Conservation (phyloP, 2,329 filamentous ascomycete genomes). For the Colletotrichum tabaci region DNA sequence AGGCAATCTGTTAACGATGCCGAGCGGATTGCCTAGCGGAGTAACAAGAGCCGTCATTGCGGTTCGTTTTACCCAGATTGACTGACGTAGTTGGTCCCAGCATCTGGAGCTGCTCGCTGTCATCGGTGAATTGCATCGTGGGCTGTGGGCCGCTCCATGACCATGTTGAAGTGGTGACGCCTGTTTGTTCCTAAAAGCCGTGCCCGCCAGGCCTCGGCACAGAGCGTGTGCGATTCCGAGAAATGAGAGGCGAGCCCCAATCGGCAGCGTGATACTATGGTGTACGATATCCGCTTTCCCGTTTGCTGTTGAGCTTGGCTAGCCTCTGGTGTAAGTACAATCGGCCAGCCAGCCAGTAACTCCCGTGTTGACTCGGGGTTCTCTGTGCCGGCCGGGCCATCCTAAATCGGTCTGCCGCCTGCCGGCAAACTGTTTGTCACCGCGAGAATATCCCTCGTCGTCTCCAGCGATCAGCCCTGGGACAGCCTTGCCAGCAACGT, state of each 20-base stretch:
- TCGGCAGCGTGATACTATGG: too few species aligned
- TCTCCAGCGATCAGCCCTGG: constrained; percentile 34
- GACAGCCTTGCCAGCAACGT: constrained; percentile 33
- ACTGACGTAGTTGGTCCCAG: constrained; percentile 12
- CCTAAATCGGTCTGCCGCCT: neutral
- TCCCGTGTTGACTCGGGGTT: neutral
- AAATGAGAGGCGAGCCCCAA: neutral
- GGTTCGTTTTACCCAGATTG: constrained; percentile 25
- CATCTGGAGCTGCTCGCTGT: neutral
- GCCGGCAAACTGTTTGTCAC: neutral
- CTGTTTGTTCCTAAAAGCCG: neutral
- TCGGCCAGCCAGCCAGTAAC: neutral
- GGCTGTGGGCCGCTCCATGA: neutral
- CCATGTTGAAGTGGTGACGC: neutral
- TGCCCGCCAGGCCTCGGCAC: neutral
- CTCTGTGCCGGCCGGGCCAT: constrained; percentile 3
- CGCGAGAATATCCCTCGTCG: constrained; percentile 14
- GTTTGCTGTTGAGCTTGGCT: neutral
- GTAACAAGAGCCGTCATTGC: constrained; percentile 10
- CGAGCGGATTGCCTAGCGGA: neutral
- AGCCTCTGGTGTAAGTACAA: neutral
- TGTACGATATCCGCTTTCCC: neutral
- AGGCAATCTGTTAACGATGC: constrained; percentile 4
- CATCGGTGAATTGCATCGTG: neutral
- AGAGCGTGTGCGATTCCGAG: neutral